Evolutionary conservation across 1,284 basidiomycete species (phyloP).

Genomic region (Cryptococcus neoformans): DNA sequence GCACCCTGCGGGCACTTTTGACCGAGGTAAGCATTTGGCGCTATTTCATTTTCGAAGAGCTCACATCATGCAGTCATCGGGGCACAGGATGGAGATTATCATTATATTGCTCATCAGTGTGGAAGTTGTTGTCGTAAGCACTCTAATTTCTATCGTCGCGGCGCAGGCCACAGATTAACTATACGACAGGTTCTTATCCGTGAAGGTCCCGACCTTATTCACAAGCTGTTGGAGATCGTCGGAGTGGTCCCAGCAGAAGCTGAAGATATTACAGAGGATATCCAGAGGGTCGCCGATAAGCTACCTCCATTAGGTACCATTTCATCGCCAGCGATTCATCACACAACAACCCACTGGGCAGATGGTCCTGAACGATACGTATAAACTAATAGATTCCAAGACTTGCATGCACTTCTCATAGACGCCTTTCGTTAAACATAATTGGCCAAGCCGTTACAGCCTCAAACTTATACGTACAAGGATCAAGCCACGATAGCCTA

Average conservation of each 20-base stretch:
- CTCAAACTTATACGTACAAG: too few relatives aligned
- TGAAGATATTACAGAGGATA: conserved; percentile 2
- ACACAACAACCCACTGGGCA: neutral
- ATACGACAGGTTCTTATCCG: conserved; percentile 21
- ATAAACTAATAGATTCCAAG: neutral
- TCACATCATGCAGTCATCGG: conserved; percentile 60
- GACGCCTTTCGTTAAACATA: too few relatives aligned
- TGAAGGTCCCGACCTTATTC: conserved; percentile 27
- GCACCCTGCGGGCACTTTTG: conserved; percentile 63
- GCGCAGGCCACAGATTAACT: neutral
- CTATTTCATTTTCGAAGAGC: neutral
- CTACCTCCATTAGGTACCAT: conserved; percentile 1
- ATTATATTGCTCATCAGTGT: conserved; percentile 87
- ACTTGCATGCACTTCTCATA: neutral
- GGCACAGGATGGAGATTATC: conserved; percentile 84
- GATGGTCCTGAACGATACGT: neutral
- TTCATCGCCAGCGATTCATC: neutral
- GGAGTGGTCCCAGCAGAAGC: conserved; percentile 1
- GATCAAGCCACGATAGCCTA: too few relatives aligned
- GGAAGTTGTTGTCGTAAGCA: conserved; percentile 77
- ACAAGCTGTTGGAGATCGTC: conserved; percentile 14
- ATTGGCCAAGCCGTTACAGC: too few relatives aligned
- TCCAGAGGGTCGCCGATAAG: conserved; percentile 3
- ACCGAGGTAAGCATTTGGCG: conserved; percentile 59
- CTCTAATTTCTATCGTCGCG: conserved; percentile 25